These are phyloP conservation scores for Ligustrum vulgare DNA, from an alignment of 257 asterid species.

Conservation along the genomic window DNA sequence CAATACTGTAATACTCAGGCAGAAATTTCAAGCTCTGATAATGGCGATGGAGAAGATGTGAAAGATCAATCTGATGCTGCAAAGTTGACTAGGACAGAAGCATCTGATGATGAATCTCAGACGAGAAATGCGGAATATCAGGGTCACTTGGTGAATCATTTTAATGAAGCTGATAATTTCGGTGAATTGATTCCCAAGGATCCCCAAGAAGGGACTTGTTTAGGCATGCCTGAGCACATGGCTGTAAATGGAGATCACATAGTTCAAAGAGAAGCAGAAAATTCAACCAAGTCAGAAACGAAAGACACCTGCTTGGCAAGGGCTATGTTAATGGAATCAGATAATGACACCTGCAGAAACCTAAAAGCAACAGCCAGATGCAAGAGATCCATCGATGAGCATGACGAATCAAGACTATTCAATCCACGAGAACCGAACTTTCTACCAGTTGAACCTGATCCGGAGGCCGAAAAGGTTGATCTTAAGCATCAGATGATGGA, in stretches of 20 bases:
- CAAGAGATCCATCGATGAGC: constrained; percentile 34
- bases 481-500: constrained; percentile 77
- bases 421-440: constrained; percentile 80
- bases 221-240: not conserved
- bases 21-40: not conserved
- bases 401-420: constrained; percentile 45
- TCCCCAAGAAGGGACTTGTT: constrained; percentile 19
- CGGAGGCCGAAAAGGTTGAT: constrained; percentile 73
- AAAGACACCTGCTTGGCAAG: constrained; percentile 21
- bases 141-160: constrained; percentile 11
- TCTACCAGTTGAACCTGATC: constrained; percentile 55
- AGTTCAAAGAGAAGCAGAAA: constrained; percentile 1
- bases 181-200: constrained; percentile 2
- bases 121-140: not conserved
- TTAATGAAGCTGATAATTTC: constrained; percentile 4
- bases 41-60: not conserved
- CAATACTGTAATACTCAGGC: not conserved
- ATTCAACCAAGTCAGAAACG: constrained; percentile 10
- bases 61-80: not conserved
- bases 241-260: not conserved
- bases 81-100: not conserved
- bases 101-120: constrained; percentile 10
- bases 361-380: constrained; percentile 28
- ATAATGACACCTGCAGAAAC: constrained; percentile 8
- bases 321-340: not conserved